Conservation (phyloP, 495 filamentous ascomycete genomes). For the Venustampulla echinocandica region DNA sequence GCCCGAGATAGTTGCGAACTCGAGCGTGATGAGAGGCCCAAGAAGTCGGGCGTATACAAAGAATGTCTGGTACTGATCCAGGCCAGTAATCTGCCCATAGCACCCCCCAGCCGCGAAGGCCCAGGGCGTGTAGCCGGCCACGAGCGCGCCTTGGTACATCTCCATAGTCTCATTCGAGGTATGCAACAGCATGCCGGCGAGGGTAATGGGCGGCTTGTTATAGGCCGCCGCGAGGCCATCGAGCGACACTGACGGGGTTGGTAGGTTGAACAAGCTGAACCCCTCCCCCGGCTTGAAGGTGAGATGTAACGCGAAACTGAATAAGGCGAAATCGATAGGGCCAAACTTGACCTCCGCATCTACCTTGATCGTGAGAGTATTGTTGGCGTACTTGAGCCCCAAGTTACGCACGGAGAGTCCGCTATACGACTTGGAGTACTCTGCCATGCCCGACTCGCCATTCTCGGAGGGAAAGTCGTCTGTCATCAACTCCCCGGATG, state of each 20-base stretch:
- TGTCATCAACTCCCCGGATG: too few relatives aligned
- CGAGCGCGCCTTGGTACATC: constrained; percentile 32
- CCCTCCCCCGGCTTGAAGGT: constrained; percentile 1
- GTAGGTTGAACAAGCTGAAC: neutral
- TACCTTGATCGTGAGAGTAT: constrained; percentile 25
- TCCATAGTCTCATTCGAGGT: neutral
- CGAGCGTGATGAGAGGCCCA: constrained; percentile 37
- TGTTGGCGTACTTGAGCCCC: constrained; percentile 28
- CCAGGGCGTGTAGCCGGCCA: constrained; percentile 28
- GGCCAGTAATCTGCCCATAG: constrained; percentile 23
- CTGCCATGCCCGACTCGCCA: neutral
- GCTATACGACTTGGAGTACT: neutral
- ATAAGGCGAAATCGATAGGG: constrained; percentile 29
- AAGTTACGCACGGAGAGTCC: constrained; percentile 26
- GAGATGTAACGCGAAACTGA: constrained; percentile 27
- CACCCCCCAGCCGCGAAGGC: constrained; percentile 31
- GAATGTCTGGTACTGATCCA: constrained; percentile 24
- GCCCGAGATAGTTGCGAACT: constrained; percentile 31
- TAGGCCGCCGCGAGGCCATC: constrained; percentile 30
- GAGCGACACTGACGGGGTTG: constrained; percentile 12
- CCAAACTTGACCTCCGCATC: constrained; percentile 33
- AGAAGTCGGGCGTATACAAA: constrained; percentile 34
- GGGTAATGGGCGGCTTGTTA: constrained; percentile 28
- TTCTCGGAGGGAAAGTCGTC: too few relatives aligned
- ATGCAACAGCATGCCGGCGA: constrained; percentile 32